Base-by-base conservation (phyloP, 2,329 filamentous ascomycete genomes). In the Colletotrichum horii region DNA sequence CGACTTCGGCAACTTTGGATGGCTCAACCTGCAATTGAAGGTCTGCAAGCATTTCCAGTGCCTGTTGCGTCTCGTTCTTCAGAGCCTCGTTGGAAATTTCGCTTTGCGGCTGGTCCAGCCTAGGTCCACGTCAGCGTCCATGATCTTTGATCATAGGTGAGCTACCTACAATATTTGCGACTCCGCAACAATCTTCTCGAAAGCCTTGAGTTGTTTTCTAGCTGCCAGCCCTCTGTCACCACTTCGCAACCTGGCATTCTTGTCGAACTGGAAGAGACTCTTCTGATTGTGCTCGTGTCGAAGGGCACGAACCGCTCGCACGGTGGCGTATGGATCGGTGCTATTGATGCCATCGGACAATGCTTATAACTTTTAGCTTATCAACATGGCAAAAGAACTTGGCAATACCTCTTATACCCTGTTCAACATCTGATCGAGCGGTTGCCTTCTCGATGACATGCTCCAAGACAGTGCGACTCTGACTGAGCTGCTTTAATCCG, bases 191-290 rank as follows among this genome's bases (percentile, higher is more conserved):
- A 89, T 89, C 77, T 92, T 92, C 80, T 97, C 95, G 32, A 93
- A 90, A 6, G 90, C 89, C 66, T 92, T 91, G 22, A 97, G 84
- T 2, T 92, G 91, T 79, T 97, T 96, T n/a, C 95, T 88, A 0
- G 95, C 95, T 76, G 93, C 90, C 81, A 94, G 86, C 0, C 95
- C 95, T 56, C 95, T 87, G 2, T 94, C 90, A 38, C 95, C 95
- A 80, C 94, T 96, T 67, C 94, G 88, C 55, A 95, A 85, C 56
- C 91, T 88, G 9, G 95, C 94, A 80, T 95, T 92, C 78, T 96
- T 94, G 80, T 95, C 92, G 1, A 93, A 89, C 24, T 93, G 89
- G 71, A 94, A 94, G 4, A 96, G 85, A 8, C 91, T 89, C 79
- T 90, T 89, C 78, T 91, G 88, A 48, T 94, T 86, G 26, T 91